Base-by-base conservation (phyloP, 139 green algal genomes). In the Chlamydomonas incerta region DNA sequence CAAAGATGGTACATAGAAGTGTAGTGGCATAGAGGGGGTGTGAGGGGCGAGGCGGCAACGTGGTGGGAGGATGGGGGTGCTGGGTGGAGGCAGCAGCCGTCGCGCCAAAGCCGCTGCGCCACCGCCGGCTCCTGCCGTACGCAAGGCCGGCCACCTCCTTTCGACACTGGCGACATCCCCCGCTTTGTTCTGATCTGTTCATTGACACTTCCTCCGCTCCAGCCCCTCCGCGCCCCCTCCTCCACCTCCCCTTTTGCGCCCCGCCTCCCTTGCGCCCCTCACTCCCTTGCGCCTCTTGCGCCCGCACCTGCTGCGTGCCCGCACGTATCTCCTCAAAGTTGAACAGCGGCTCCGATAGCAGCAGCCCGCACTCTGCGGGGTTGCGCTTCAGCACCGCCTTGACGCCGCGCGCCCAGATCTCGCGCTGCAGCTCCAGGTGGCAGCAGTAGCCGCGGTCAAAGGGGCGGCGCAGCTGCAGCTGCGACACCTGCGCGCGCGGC, bases 291-390 rank as follows among this genome's bases (percentile, higher is more conserved):
- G n/a, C n/a, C n/a, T n/a, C n/a, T n/a, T n/a, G n/a, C 75, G 31
- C 4, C 1, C 60, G n/a, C 41, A 95, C 93, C 91, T 96, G 90
- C 67, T 95, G 87, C 9, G 90, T 92, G 2, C 85, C 76, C 11
- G 91, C 88, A 18, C 93, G 90, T 17, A 96, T 87, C 28, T 91
- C 89, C 14, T 90, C 87, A 80, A 99, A 93, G 88, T 97, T 96
- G 80, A 98, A 92, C 35, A 97, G 87, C 2, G 96, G 94, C 86
- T 98, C 96, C 28, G 95, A 96, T 13, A 98, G 37, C 11, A 98
- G 68, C 63, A 98, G 87, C 17, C 92, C 89, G 70, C 87, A 94
- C 34, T 76, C 72, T 0, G 57, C 57, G 26, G 63, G 76, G n/a
- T 74, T 65, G 21, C 88, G 70, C 6, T 84, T 69, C 46, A 94